A percentile compares a stretch with the other conserved stretches of the same genome.
phyloP scores from a whole-genome alignment of 352 stramenopile genomes.

The Globisporangium canariense region DNA sequence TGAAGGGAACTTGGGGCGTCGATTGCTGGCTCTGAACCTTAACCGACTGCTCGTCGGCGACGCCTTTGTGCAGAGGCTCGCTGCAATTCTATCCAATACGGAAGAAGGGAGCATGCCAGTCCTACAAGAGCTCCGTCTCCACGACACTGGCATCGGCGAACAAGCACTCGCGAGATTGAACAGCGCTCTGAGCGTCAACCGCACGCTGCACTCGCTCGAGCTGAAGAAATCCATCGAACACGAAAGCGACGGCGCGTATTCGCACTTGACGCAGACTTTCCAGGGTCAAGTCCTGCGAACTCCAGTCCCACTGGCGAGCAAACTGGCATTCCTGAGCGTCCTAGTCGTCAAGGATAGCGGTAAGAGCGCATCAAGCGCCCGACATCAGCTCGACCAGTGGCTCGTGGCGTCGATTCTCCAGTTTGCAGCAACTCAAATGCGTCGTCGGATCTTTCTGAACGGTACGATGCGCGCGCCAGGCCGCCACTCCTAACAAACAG shows the following conservation, averaged over 20 bases:
- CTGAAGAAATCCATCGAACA: background rate
- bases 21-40: constrained; percentile 6
- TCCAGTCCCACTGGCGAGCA: background rate
- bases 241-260: too few species aligned
- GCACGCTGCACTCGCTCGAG: background rate
- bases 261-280: background rate
- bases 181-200: background rate
- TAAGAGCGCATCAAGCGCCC: background rate
- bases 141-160: background rate
- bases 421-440: constrained; percentile 1
- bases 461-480: constrained; percentile 2
- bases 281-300: background rate
- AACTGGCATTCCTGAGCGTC: constrained; percentile 5
- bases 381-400: background rate
- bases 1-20: background rate
- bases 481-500: constrained; percentile 1
- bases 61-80: background rate
- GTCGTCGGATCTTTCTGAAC: constrained; percentile 1
- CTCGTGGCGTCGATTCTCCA: constrained; percentile 1
- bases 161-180: background rate
- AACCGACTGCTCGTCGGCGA: constrained; percentile 6
- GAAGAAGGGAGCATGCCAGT: background rate
- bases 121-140: constrained; percentile 8
- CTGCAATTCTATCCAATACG: background rate
- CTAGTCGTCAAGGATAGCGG: background rate